phyloP scores from a whole-genome alignment of 352 stramenopile genomes.

The Pythium periplocum region DNA sequence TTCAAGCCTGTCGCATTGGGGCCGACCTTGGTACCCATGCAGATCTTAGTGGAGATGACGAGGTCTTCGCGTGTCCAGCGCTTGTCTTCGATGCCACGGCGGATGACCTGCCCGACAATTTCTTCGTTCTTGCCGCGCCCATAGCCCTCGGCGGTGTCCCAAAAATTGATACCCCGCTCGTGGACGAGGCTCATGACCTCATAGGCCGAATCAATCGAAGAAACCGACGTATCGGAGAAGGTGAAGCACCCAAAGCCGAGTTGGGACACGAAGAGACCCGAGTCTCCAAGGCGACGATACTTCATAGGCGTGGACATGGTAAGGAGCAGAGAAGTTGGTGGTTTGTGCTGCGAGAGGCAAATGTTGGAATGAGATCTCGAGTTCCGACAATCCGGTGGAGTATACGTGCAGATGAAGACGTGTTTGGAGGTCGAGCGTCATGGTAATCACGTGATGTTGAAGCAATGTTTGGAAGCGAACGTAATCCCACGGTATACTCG shows the following conservation, averaged over 20 bases:
- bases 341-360: too few species aligned
- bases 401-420: too few species aligned
- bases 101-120: constrained; percentile 24
- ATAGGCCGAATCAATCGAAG: constrained; percentile 9
- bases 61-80: constrained; percentile 36
- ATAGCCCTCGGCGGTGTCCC: constrained; percentile 46
- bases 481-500: too few species aligned
- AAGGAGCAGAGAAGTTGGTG: too few species aligned
- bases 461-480: too few species aligned
- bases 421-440: too few species aligned
- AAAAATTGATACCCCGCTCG: constrained; percentile 49
- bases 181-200: constrained; percentile 29
- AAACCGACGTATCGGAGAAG: constrained; percentile 1
- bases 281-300: constrained; percentile 19
- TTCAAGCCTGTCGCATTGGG: constrained; percentile 25
- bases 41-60: constrained; percentile 61
- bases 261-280: constrained; percentile 17
- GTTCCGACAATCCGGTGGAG: too few species aligned
- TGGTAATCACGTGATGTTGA: too few species aligned
- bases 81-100: constrained; percentile 16
- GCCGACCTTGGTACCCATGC: constrained; percentile 19
- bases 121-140: constrained; percentile 21
- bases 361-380: too few species aligned
- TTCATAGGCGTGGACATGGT: constrained; percentile 8
- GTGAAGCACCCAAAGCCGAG: constrained; percentile 11